Evolutionary conservation across 202 grass and related monocot species (phyloP).

Genomic region (Dendrocalamus latiflorus): DNA sequence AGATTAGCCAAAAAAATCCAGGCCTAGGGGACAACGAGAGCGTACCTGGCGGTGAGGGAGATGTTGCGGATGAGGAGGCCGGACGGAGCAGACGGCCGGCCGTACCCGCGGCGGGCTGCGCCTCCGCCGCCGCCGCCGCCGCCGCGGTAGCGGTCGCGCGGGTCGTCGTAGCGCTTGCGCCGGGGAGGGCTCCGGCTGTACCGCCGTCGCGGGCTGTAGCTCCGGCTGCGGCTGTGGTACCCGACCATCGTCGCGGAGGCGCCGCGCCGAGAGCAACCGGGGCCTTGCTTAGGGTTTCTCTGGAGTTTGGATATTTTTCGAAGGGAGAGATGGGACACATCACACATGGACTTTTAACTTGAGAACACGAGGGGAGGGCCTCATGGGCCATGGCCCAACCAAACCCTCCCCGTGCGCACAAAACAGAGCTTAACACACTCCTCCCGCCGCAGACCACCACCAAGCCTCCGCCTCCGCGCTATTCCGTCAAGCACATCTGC

Average conservation of each 20-base stretch:
- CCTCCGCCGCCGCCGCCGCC: constrained; percentile 24
- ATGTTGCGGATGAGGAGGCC: constrained; percentile 78
- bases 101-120: constrained; percentile 32
- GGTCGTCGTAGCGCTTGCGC: constrained; percentile 52
- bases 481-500: constrained; percentile 25
- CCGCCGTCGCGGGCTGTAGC: constrained; percentile 28
- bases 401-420: background rate
- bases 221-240: constrained; percentile 41
- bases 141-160: constrained; percentile 38
- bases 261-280: background rate
- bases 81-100: constrained; percentile 31
- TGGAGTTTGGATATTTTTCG: background rate
- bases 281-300: constrained; percentile 34
- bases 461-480: constrained; percentile 9
- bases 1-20: background rate
- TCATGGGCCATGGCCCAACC: constrained; percentile 3
- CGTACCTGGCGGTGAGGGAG: constrained; percentile 64
- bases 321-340: background rate
- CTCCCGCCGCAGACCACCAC: background rate
- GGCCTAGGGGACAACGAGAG: background rate
- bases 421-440: background rate
- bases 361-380: background rate
- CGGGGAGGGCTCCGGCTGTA: constrained; percentile 60
- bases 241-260: constrained; percentile 30
- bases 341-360: background rate